phyloP scores from a whole-genome alignment of 2,329 filamentous ascomycete species.

The Ophiostoma himal-ulmi region DNA sequence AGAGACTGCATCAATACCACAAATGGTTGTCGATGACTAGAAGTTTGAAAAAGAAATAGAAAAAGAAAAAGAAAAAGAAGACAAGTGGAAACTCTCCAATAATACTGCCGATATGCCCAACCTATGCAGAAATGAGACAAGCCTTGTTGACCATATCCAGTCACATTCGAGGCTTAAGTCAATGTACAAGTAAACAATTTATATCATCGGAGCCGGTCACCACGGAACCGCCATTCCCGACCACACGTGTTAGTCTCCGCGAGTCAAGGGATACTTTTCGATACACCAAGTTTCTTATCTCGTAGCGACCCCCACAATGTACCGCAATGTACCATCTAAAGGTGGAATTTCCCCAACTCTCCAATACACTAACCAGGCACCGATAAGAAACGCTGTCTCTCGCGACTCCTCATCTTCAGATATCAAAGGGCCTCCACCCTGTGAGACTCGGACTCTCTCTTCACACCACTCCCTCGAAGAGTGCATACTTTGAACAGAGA shows the following conservation, averaged over 20 bases:
- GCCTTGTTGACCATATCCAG: background rate
- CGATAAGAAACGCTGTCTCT: conserved; percentile 2
- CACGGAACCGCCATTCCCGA: background rate
- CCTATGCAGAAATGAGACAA: background rate
- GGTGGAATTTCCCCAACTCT: conserved; percentile 6
- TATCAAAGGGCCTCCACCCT: background rate
- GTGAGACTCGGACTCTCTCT: background rate
- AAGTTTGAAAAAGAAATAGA: background rate
- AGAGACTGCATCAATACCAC: background rate
- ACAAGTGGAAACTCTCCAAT: background rate
- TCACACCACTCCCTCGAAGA: background rate
- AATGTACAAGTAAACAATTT: background rate
- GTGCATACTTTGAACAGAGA: background rate
- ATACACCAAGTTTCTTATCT: background rate
- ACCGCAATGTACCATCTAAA: background rate
- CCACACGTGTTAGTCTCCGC: background rate
- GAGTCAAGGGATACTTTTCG: background rate
- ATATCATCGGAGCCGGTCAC: background rate
- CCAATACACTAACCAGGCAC: background rate
- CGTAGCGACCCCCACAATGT: background rate
- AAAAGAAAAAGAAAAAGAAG: background rate
- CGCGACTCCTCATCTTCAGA: background rate
- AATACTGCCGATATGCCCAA: background rate
- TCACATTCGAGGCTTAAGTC: background rate
- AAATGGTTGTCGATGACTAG: background rate